Percentiles rank a stretch among this genome's conserved stretches.
Conservation (phyloP, 768 basidiomycete species). For the Polyporus arcularius region DNA sequence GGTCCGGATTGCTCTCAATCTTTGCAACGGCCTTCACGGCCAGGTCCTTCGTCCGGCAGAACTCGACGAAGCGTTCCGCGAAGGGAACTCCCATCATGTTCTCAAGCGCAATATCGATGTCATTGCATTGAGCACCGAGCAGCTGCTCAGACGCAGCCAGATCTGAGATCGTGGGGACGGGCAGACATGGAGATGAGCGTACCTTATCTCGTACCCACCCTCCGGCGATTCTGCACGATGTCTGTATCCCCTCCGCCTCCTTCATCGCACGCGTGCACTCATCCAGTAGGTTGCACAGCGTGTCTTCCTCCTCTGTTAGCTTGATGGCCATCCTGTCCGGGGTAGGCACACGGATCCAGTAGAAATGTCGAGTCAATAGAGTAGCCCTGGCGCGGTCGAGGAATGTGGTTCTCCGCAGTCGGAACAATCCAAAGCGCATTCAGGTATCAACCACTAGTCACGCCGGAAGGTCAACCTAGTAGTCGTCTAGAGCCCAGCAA, state of each 20-base stretch:
- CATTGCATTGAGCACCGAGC: slow-evolving; percentile 78
- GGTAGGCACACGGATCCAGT: slow-evolving; percentile 30
- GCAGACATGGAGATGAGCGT: slow-evolving; percentile 10
- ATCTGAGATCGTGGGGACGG: neutral
- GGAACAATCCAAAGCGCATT: neutral
- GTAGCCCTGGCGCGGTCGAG: neutral
- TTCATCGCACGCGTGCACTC: slow-evolving; percentile 66
- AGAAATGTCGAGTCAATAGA: neutral
- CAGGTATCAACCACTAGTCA: neutral
- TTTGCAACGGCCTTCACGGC: slow-evolving; percentile 66
- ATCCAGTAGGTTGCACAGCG: slow-evolving; percentile 77
- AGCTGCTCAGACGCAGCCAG: slow-evolving; percentile 48
- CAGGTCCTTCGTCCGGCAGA: slow-evolving; percentile 54
- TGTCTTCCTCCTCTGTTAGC: slow-evolving; percentile 67
- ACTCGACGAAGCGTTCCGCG: slow-evolving; percentile 74
- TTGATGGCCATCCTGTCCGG: slow-evolving; percentile 42
- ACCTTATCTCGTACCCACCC: slow-evolving; percentile 99
- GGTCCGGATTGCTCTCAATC: slow-evolving; percentile 93
- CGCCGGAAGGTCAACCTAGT: too few relatives aligned
- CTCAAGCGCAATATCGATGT: slow-evolving; percentile 90
- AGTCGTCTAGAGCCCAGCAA: too few relatives aligned
- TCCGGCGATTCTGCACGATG: slow-evolving; percentile 88
- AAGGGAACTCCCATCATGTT: slow-evolving; percentile 91
- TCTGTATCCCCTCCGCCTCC: slow-evolving; percentile 50
- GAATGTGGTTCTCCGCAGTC: neutral